Evolutionary conservation across 441 rosid species (phyloP), one percentile per base, ranked within the genome.

Genomic region (Pelargonium myrrhifolium): DNA sequence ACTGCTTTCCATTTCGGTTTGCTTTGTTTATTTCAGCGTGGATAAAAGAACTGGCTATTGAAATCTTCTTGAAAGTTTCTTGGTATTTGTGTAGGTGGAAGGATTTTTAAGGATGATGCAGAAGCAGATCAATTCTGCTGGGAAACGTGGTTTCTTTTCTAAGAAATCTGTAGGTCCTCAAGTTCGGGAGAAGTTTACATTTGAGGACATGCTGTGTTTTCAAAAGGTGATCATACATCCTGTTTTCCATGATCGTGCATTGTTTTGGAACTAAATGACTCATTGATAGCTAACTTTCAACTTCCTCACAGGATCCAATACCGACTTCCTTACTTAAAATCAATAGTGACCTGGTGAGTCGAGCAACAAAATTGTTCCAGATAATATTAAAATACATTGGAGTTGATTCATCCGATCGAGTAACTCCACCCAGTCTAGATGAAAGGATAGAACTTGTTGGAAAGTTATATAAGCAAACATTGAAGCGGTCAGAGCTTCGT

Each of bases 141-240:
- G 91, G 21, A 94, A 85, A 64, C 96, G 97, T 64, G 88, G 94
- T 9, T 89, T 94, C 77, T 94, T 94, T 76, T 85, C 82, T 11
- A 94, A 91, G 75, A 94, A 88, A 67, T 78, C 96, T 4, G 77
- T 70, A 0, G 96, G 92, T 39, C 78, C 87, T 77, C 89, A 87
- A 76, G 85, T 82, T 75, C 86, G 83, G 67, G 99, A 88, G 69
- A 93, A 86, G 69, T 89, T 87, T 82, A 89, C 97, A 4, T 88
- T 94, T 67, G 96, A 91, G 84, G 99, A 94, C 76, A 94, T 94
- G 99, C 72, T 91, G 66, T 91, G 94, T 77, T 94, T 89, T 79
- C 97, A 94, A 74, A 91, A 91, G 97, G 99, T 94, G 59, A 55
- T 22, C 22, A 21, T 58, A 58, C 45, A 47, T 66, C 31, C 37